A percentile compares a stretch with the other conserved stretches of the same genome.
Evolutionary conservation across 768 basidiomycete genomes (phyloP).

Genomic region (Rubroboletus pulcherrimus): DNA sequence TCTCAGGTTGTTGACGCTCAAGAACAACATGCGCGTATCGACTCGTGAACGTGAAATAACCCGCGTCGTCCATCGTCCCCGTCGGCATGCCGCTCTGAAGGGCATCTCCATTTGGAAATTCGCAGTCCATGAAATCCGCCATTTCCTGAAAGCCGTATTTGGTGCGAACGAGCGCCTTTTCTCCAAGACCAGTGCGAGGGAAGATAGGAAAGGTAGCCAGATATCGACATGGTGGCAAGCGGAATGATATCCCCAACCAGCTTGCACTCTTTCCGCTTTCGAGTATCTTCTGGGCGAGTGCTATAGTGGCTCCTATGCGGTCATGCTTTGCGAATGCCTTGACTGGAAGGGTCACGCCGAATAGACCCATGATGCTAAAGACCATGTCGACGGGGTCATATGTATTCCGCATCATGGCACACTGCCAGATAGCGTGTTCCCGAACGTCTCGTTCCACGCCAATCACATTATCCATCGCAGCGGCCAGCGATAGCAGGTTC

Average conservation of each 20-base stretch:
- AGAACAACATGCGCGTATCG: neutral
- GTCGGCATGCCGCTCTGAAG: neutral
- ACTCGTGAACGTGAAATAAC: neutral
- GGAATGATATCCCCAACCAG: neutral
- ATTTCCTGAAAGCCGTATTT: neutral
- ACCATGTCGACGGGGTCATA: neutral
- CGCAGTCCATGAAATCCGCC: neutral
- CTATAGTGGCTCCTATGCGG: neutral
- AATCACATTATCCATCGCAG: neutral
- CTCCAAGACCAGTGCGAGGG: neutral
- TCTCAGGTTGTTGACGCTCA: neutral
- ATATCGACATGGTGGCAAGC: neutral
- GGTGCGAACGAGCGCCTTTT: slow-evolving; percentile 1
- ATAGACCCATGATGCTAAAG: slow-evolving; percentile 2
- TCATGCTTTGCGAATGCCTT: neutral
- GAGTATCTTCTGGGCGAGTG: neutral
- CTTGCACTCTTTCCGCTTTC: neutral
- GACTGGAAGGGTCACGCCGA: neutral
- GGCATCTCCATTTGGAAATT: neutral
- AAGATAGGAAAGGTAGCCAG: neutral
- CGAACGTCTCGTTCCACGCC: neutral
- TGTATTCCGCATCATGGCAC: neutral
- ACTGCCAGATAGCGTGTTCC: slow-evolving; percentile 1
- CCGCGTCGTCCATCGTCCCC: neutral
- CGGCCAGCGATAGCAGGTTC: neutral